Evolutionary conservation across 2,329 filamentous ascomycete species (phyloP), one percentile per base, ranked within the genome.

Genomic region (Alternaria arbusti): DNA sequence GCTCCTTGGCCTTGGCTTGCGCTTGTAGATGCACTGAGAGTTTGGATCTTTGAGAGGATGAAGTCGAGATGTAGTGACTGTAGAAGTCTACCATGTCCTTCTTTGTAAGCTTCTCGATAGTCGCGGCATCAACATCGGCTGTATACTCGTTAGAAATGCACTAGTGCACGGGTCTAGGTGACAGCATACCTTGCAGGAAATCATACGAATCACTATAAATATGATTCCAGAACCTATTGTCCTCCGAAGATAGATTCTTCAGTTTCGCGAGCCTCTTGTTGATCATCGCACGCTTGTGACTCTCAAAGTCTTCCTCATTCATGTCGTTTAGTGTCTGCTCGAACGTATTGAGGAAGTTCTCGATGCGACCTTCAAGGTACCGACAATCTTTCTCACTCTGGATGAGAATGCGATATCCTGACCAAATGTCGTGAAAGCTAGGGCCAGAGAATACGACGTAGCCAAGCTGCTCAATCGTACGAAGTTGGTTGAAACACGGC

Each of bases 401-500:
- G 28, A 99, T 93, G 65, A 98, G 87, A 67, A 99, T 91, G 6
- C 94, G 88, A 80, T 96, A 96, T 1, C 92, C 93, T 1, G 79
- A 76, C 72, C 93, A 90, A 0, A 91, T 95, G 1, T 91, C 94
- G n/a, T 89, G 83, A 59, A 91, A 88, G 56, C 87, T 86, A 43
- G 89, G 85, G 26, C 93, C 92, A 52, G 92, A 95, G 81, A 95
- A 97, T 1, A 99, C 95, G 57, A 99, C 92, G 72, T 99, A 99
- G 12, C 96, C 96, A 7, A 99, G 90, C 81, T 99, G 95, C 79
- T 99, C 95, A 81, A 98, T 97, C 46, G 96, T 98, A 54, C 96
- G 89, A 8, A 99, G 86, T 79, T 97, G 94, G 80, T 99, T 93
- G 76, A 98, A 99, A 9, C 91, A 91, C 5, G 94, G 94, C 82